phyloP scores from a whole-genome alignment of 148 eudicot genomes.

The Arbutus unedo region DNA sequence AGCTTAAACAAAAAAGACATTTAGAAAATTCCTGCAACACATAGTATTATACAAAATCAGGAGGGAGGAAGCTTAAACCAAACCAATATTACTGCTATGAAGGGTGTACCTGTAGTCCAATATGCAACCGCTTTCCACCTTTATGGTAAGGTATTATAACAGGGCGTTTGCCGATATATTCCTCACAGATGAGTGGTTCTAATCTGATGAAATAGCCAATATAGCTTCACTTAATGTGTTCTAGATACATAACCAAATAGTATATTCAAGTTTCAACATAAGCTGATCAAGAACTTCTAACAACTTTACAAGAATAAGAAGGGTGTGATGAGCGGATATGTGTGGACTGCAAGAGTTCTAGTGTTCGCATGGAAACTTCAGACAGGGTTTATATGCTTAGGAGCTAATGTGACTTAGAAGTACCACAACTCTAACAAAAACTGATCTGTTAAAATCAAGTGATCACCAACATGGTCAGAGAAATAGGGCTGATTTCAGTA shows the following conservation, averaged over 20 bases:
- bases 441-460: neutral
- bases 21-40: conserved; percentile 63
- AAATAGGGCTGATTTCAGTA: neutral
- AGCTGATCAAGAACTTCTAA: neutral
- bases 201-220: conserved; percentile 46
- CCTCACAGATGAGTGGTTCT: conserved; percentile 90
- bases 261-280: neutral
- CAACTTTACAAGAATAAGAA: neutral
- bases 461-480: neutral
- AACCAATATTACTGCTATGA: neutral
- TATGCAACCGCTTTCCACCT: conserved; percentile 92
- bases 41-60: conserved; percentile 19
- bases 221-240: conserved; percentile 5
- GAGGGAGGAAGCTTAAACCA: neutral
- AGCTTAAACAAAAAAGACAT: neutral
- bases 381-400: neutral
- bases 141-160: conserved; percentile 90
- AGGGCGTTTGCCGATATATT: conserved; percentile 65
- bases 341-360: neutral
- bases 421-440: neutral
- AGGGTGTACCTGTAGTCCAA: conserved; percentile 69
- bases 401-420: neutral
- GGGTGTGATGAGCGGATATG: neutral
- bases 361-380: neutral
- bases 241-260: neutral